phyloP scores from a whole-genome alignment of 2,329 filamentous ascomycete genomes.

The Chalaropsis ovoidea region DNA sequence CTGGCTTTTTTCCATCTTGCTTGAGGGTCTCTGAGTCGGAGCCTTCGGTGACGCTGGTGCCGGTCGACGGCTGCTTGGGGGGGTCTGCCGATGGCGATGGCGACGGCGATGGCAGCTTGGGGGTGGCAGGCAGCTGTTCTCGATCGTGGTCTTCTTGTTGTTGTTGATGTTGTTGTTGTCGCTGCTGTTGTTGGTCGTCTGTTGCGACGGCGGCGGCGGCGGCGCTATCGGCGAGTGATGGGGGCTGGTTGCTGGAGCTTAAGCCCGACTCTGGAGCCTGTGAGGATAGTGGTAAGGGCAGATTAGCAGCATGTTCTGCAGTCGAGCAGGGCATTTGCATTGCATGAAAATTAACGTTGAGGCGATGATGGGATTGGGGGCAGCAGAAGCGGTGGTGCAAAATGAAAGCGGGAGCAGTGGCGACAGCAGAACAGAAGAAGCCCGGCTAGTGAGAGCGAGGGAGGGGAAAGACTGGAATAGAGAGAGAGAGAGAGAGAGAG shows the following conservation, averaged over 20 bases:
- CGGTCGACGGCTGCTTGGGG: conserved; percentile 39
- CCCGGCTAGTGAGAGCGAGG: not conserved
- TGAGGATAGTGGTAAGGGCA: not conserved
- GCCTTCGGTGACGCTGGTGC: conserved; percentile 60
- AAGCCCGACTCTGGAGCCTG: conserved; percentile 11
- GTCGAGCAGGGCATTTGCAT: too few species aligned
- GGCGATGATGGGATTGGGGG: not conserved
- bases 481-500: not conserved
- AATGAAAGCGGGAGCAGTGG: not conserved
- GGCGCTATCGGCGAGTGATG: too few species aligned
- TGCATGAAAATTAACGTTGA: too few species aligned
- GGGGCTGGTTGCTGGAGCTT: not conserved
- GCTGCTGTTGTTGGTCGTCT: too few species aligned
- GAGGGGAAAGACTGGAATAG: not conserved
- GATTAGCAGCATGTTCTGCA: not conserved
- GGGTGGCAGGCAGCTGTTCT: not conserved
- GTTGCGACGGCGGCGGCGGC: too few species aligned
- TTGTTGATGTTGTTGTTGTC: too few species aligned
- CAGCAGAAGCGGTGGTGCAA: not conserved
- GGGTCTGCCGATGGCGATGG: not conserved
- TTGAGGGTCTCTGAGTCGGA: conserved; percentile 63
- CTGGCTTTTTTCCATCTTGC: conserved; percentile 50
- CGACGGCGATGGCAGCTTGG: not conserved
- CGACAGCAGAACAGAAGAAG: not conserved
- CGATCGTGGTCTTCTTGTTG: not conserved